Evolutionary conservation across 2,329 filamentous ascomycete genomes (phyloP).

Genomic region (Cyclaneusma minus): DNA sequence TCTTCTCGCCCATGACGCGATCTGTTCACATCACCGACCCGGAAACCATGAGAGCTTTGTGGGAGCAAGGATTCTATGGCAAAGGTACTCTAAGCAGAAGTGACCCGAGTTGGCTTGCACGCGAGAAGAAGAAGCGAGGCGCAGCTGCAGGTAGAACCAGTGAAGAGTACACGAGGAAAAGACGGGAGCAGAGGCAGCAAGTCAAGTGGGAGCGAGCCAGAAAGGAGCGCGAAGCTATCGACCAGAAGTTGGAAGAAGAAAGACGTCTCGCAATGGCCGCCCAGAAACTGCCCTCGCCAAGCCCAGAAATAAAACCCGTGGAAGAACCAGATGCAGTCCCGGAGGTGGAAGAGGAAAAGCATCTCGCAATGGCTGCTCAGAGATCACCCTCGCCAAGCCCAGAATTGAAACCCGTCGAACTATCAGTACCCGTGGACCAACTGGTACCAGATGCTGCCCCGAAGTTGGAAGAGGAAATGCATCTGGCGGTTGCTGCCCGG

Average conservation of each 20-base stretch:
- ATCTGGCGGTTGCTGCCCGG: too few relatives aligned
- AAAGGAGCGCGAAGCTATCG: conserved; percentile 70
- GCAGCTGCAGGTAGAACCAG: conserved; percentile 52
- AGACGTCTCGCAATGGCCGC: too few relatives aligned
- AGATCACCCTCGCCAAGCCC: too few relatives aligned
- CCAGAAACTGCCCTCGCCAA: neutral
- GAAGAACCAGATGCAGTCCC: neutral
- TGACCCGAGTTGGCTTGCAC: conserved; percentile 83
- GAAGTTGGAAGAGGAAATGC: too few relatives aligned
- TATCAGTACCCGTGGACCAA: too few relatives aligned
- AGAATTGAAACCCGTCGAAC: too few relatives aligned
- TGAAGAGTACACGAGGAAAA: conserved; percentile 62
- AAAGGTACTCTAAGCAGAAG: conserved; percentile 87
- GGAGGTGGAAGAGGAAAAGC: conserved; percentile 26
- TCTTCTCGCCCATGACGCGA: conserved; percentile 68
- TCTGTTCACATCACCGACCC: conserved; percentile 75
- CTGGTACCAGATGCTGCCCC: too few relatives aligned
- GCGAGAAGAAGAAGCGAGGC: conserved; percentile 60
- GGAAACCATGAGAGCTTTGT: conserved; percentile 62
- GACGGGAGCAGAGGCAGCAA: conserved; percentile 66
- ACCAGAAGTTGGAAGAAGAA: conserved; percentile 49
- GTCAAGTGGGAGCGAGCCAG: conserved; percentile 89
- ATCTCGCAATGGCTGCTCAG: too few relatives aligned
- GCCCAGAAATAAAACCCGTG: neutral
- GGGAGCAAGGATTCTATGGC: conserved; percentile 96